These are phyloP conservation scores for Heterobasidion irregulare DNA, from an alignment of 1,284 basidiomycete species.

Conservation along the genomic window DNA sequence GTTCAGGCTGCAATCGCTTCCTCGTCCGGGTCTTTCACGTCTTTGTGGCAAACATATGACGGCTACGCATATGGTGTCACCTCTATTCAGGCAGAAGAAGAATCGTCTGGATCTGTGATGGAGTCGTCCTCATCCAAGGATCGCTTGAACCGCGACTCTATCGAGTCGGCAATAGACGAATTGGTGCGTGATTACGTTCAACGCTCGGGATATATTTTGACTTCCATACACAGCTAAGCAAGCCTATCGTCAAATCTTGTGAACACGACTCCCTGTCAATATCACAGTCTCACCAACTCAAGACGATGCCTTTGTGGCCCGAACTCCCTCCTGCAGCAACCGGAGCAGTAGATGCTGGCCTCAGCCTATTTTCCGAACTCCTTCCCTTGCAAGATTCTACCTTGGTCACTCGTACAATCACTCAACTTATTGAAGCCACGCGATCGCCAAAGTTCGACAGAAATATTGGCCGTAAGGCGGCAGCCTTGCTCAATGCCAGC, in stretches of 20 bases:
- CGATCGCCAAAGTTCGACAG: constrained; percentile 79
- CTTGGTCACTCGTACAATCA: constrained; percentile 60
- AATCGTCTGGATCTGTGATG: constrained; percentile 19
- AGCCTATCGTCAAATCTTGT: constrained; percentile 76
- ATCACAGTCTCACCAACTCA: constrained; percentile 43
- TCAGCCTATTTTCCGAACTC: constrained; percentile 78
- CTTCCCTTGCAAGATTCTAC: constrained; percentile 74
- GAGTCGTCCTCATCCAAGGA: constrained; percentile 35
- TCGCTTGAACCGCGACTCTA: constrained; percentile 68
- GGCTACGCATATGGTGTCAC: constrained; percentile 93
- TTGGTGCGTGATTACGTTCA: constrained; percentile 40
- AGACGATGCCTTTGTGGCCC: constrained; percentile 34
- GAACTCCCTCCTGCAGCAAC: constrained; percentile 76
- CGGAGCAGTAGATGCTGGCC: constrained; percentile 82
- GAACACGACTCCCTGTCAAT: constrained; percentile 85
- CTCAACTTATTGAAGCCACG: constrained; percentile 62
- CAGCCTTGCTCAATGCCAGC: constrained; percentile 77
- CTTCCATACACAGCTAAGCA: constrained; percentile 44
- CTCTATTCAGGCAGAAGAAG: constrained; percentile 50
- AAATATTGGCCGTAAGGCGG: constrained; percentile 85
- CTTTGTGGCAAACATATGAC: constrained; percentile 83
- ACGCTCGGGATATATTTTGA: not conserved
- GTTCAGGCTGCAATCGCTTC: constrained; percentile 92
- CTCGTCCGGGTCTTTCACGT: constrained; percentile 78
- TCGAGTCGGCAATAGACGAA: constrained; percentile 70